These are phyloP conservation scores for Pterula multifida DNA, from an alignment of 1,284 basidiomycete species.

Conservation along the genomic window DNA sequence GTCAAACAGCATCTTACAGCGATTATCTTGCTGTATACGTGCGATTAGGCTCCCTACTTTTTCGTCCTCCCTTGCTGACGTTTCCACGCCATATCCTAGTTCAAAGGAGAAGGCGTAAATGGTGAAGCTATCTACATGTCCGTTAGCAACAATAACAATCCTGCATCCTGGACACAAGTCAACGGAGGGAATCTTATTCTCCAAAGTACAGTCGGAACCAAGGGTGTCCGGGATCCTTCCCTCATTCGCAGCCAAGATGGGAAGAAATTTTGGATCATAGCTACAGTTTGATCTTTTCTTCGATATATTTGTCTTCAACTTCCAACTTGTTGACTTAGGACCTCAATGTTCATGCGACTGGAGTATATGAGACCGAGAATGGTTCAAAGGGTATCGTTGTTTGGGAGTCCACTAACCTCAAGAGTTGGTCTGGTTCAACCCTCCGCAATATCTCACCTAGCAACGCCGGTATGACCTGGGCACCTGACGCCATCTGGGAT, in stretches of 20 bases:
- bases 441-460: slow-evolving; percentile 7
- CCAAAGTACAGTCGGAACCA: slow-evolving; percentile 8
- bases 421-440: slow-evolving; percentile 7
- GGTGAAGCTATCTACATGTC: slow-evolving; percentile 6
- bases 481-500: slow-evolving; percentile 9
- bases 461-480: slow-evolving; percentile 10
- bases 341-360: slow-evolving; percentile 7
- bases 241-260: slow-evolving; percentile 9
- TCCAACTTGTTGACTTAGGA: slow-evolving; percentile 2
- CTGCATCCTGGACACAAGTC: slow-evolving; percentile 6
- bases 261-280: slow-evolving; percentile 10
- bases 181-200: slow-evolving; percentile 10
- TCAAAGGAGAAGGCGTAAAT: background rate
- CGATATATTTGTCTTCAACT: background rate
- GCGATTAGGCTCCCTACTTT: background rate
- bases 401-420: slow-evolving; percentile 10
- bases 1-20: background rate
- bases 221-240: slow-evolving; percentile 9
- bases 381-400: slow-evolving; percentile 8
- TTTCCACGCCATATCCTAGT: background rate
- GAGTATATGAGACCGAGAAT: slow-evolving; percentile 3
- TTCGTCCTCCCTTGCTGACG: background rate
- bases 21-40: background rate
- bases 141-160: slow-evolving; percentile 9
- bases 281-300: slow-evolving; percentile 2